Evolutionary conservation across 306 rosid species (phyloP), one percentile per base, ranked within the genome.

Genomic region (Biancaea sappan): DNA sequence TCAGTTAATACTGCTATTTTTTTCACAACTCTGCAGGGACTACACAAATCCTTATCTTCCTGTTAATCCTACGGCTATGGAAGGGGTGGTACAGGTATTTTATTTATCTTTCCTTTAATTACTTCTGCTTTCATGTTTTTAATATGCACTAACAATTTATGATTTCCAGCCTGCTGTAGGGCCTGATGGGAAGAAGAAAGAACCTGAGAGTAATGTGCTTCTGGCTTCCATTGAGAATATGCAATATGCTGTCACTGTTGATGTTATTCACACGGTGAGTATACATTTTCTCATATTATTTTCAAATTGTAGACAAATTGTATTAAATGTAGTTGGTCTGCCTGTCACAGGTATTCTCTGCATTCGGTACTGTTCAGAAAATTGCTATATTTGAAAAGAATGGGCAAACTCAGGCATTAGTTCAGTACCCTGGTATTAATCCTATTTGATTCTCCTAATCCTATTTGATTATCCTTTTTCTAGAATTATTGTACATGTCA

Each of bases 191-290:
- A 92, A 88, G 88, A 88, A 28, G 89, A 90, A 66, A 78, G 98
- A 92, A 65, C 85, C 81, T 0, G 98, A 90, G 85, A 90, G 96
- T 87, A 92, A 92, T 69, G 98, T 92, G 61, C 96, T 92, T 73
- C 89, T 92, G 57, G 98, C 98, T 62, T 92, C 96, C 68, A 92
- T 92, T 72, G 98, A 92, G 79, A 92, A 92, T 82, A 92, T 92
- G 98, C 98, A 92, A 84, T 92, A 90, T 86, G 98, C 96, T 81
- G 94, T 92, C 56, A 92, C 96, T 26, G 98, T 92, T 70, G 98
- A 92, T 34, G 96, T 92, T 70, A 84, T 92, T 80, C 90, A 90
- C 89, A 88, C 96, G 18, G 96, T 92, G 58, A 73, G 94, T 53
- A 28, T 53, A 51, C 37, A 4, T 43, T 46, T 71, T 41, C 62